Percentiles rank a stretch among this genome's conserved stretches.
Conservation (phyloP, 768 basidiomycete genomes). For the Trametes coccinea region DNA sequence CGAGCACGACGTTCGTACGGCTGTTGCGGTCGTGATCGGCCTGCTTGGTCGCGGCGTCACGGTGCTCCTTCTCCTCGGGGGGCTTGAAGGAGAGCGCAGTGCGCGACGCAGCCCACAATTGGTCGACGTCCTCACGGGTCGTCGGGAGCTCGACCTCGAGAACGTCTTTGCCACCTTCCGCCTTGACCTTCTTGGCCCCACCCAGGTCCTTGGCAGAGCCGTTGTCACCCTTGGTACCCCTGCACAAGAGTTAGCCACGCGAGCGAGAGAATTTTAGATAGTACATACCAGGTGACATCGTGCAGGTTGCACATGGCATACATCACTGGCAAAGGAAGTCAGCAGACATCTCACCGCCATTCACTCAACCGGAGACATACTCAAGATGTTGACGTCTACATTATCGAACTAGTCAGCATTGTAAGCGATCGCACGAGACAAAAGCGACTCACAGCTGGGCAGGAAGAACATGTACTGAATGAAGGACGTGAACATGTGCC, state of each 20-base stretch:
- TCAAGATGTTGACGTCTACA: slow-evolving; percentile 78
- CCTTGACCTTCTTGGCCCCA: slow-evolving; percentile 86
- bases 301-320: slow-evolving; percentile 94
- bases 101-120: slow-evolving; percentile 79
- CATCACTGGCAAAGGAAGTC: slow-evolving; percentile 55
- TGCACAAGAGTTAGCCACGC: slow-evolving; percentile 19
- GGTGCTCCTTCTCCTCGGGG: slow-evolving; percentile 76
- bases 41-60: slow-evolving; percentile 87
- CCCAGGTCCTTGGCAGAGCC: slow-evolving; percentile 86
- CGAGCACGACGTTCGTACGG: slow-evolving; percentile 80
- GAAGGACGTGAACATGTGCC: slow-evolving; percentile 97
- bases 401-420: slow-evolving; percentile 14
- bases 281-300: slow-evolving; percentile 73
- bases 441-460: slow-evolving; percentile 58
- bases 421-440: neutral
- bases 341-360: neutral
- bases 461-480: slow-evolving; percentile 89
- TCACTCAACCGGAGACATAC: slow-evolving; percentile 36
- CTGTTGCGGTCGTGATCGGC: slow-evolving; percentile 84
- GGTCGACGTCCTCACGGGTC: slow-evolving; percentile 83
- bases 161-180: slow-evolving; percentile 80
- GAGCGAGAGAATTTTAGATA: neutral
- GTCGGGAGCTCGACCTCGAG: slow-evolving; percentile 87
- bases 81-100: slow-evolving; percentile 66
- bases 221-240: slow-evolving; percentile 94